phyloP scores from a whole-genome alignment of 257 asterid species.

The Mitragyna speciosa region DNA sequence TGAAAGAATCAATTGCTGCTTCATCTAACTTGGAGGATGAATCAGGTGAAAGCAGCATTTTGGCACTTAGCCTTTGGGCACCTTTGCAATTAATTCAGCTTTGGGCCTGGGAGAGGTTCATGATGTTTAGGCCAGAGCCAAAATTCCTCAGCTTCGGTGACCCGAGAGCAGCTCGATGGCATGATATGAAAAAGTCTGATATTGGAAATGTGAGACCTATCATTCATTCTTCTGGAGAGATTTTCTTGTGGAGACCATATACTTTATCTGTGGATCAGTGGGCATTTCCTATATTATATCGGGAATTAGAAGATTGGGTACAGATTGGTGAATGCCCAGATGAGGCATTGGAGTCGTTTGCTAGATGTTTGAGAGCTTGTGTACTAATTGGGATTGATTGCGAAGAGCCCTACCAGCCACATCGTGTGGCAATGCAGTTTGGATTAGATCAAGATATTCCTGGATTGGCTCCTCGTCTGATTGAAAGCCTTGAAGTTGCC shows the following conservation, averaged over 20 bases:
- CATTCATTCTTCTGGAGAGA: slow-evolving; percentile 29
- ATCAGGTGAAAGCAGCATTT: slow-evolving; percentile 3
- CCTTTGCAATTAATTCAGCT: slow-evolving; percentile 40
- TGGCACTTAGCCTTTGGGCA: slow-evolving; percentile 27
- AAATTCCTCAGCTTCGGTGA: slow-evolving; percentile 19
- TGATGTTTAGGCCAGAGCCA: slow-evolving; percentile 27
- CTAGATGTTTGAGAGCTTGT: slow-evolving; percentile 31
- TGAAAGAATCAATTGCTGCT: slow-evolving; percentile 29
- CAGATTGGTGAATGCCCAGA: not conserved
- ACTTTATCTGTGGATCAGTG: slow-evolving; percentile 28
- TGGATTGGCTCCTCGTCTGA: slow-evolving; percentile 1
- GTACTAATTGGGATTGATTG: slow-evolving; percentile 37
- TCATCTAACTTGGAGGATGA: not conserved
- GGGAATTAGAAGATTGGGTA: slow-evolving; percentile 26
- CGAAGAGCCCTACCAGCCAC: slow-evolving; percentile 36
- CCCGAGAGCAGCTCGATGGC: slow-evolving; percentile 37
- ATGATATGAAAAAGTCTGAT: not conserved
- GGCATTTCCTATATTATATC: slow-evolving; percentile 29
- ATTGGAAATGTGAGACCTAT: slow-evolving; percentile 31
- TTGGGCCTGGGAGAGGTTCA: slow-evolving; percentile 55
- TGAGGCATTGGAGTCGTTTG: slow-evolving; percentile 26
- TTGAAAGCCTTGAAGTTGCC: slow-evolving; percentile 2
- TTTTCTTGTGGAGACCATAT: slow-evolving; percentile 40
- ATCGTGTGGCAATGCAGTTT: slow-evolving; percentile 43
- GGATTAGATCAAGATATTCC: slow-evolving; percentile 46